Conservation (phyloP, 352 stramenopile genomes). For the Phytophthora pseudosyringae region DNA sequence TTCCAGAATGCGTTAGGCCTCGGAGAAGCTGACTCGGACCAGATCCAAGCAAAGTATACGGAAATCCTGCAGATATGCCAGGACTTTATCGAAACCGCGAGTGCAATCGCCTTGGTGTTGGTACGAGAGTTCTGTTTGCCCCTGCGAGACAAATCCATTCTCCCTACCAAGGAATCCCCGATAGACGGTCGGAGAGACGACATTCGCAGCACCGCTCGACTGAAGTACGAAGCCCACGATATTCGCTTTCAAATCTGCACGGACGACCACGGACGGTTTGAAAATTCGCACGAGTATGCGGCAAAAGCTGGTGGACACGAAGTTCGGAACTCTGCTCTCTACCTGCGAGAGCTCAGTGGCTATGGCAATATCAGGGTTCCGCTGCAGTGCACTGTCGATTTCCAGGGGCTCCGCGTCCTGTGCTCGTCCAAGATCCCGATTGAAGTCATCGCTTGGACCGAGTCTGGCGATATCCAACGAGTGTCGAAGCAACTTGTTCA, state of each 20-base stretch:
- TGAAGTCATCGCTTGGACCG: conserved; percentile 70
- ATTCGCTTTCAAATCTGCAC: conserved; percentile 91
- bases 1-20: conserved; percentile 61
- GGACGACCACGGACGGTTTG: conserved; percentile 92
- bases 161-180: conserved; percentile 50
- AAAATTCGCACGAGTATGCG: conserved; percentile 88
- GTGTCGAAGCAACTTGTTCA: conserved; percentile 83
- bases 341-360: conserved; percentile 54
- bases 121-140: conserved; percentile 84
- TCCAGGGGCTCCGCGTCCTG: conserved; percentile 87
- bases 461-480: conserved; percentile 68
- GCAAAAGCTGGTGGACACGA: conserved; percentile 88
- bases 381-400: conserved; percentile 88
- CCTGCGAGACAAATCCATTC: conserved; percentile 79
- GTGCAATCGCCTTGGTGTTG: conserved; percentile 72
- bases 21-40: conserved; percentile 39
- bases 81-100: conserved; percentile 88
- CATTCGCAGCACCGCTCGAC: conserved; percentile 52
- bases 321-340: conserved; percentile 81
- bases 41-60: conserved; percentile 83
- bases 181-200: conserved; percentile 81
- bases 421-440: conserved; percentile 88
- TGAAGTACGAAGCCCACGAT: conserved; percentile 88
- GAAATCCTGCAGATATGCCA: conserved; percentile 87
- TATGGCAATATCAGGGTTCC: conserved; percentile 62